Evolutionary conservation across 2,329 filamentous ascomycete species (phyloP), one percentile per base, ranked within the genome.

Genomic region (Trichophyton benhamiae): DNA sequence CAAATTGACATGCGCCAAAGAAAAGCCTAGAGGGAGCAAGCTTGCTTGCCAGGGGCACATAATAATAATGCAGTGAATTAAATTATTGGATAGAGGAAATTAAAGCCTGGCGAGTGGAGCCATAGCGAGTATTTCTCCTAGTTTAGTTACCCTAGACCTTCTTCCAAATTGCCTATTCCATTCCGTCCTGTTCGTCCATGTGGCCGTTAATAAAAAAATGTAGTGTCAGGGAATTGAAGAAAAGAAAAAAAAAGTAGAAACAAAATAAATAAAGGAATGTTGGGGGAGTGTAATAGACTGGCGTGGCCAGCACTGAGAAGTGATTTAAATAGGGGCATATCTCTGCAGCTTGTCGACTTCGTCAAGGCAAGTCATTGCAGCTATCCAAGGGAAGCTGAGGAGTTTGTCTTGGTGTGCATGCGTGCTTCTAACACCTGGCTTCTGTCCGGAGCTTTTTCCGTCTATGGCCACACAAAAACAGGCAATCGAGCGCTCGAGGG

Each of bases 401-500:
- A 69, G 53, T 59, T 66, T 64, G 3, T 59, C 60, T 41, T 61
- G 46, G 3, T 65, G 55, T 33, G 48, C 36, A 22, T 46, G 55
- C 17, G 48, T 36, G n/a, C 36, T 33, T 13, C 22, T 25, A 22
- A n/a, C 9, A 11, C 17, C 41, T 38, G 27, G 3, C 42, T 30
- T 60, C n/a, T 60, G 46, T n/a, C 27, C 22, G n/a, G 44, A 20
- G 46, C 11, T 49, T 33, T 11, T 30, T 9, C 60, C 55, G 15
- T 62, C 42, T 15, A 67, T 33, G 8, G 67, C 63, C 9, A 64
- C 60, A 61, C 64, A 66, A 58, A 69, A 64, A 63, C 66, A 69
- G 9, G 68, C 68, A 44, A 69, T 63, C 2, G 68, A 69, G 3
- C 67, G 66, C 33, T 69, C 67, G n/a, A 69, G 65, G 3, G 67